These are phyloP conservation scores for Agrostemma githago DNA, from an alignment of 148 eudicot genomes.

Conservation along the genomic window DNA sequence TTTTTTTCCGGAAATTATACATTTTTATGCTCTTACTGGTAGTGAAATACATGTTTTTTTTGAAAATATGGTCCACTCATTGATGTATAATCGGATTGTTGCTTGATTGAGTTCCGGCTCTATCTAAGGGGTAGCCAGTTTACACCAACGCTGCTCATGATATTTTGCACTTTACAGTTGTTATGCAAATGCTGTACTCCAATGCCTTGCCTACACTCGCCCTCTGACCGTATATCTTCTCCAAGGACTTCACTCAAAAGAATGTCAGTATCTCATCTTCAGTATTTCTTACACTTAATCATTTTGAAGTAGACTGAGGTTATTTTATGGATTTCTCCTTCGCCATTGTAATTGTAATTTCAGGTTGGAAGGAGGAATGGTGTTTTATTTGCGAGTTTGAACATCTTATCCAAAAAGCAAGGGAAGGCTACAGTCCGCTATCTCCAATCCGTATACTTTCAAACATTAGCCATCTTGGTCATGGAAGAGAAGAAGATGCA, in stretches of 20 bases:
- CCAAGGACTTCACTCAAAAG: conserved; percentile 33
- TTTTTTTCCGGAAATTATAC: no score
- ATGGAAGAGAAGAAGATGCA: conserved; percentile 37
- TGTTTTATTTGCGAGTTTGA: conserved; percentile 38
- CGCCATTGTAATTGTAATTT: conserved; percentile 12
- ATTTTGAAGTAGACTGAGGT: background rate
- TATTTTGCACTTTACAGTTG: conserved; percentile 26
- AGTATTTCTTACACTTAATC: background rate
- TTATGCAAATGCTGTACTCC: conserved; percentile 37
- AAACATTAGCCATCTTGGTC: conserved; percentile 35
- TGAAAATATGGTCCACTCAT: background rate
- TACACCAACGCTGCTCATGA: background rate
- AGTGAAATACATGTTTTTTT: no score
- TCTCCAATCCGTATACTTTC: conserved; percentile 31
- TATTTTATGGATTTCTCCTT: conserved; percentile 5
- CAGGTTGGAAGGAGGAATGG: conserved; percentile 35
- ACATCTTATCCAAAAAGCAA: conserved; percentile 25
- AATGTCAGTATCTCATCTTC: conserved; percentile 20
- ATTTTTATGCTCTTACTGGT: no score
- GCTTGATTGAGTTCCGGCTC: background rate
- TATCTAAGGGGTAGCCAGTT: background rate
- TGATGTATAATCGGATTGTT: background rate
- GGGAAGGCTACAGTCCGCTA: conserved; percentile 27
- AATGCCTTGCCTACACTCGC: conserved; percentile 36
- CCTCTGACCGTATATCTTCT: conserved; percentile 33